Base-by-base conservation (phyloP, 176 grass and related monocot genomes). In the Guadua angustifolia region DNA sequence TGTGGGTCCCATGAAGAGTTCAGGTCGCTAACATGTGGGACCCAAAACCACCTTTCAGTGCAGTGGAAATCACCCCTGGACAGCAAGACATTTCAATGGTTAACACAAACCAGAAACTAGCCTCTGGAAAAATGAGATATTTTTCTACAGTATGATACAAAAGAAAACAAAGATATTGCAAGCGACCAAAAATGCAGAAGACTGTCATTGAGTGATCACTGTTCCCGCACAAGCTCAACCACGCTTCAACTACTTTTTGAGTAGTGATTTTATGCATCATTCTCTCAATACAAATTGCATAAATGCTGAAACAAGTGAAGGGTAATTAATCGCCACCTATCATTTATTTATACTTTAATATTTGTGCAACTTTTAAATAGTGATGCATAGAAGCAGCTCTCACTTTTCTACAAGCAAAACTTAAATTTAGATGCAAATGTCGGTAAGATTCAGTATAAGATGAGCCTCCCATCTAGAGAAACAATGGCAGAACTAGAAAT, bases 1-100 rank as follows among this genome's bases (percentile, higher is more conserved):
- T 67, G 46, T 73, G 57, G 67, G 57, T 79, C 35, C 4, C 19
- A 14, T 16, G 57, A n/a, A n/a, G n/a, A 46, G 59, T 47, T 84
- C 58, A 40, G 21, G 75, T 68, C 39, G 38, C 60, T 13, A 38
- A 8, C 39, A 29, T 21, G 47, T 38, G 39, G 24, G 59, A 2
- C 49, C 60, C 9, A 26, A n/a, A n/a, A n/a, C n/a, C n/a, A n/a
- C n/a, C n/a, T n/a, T n/a, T 66, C 15, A 21, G 52, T 9, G 1
- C 19, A n/a, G 47, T 53, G 22, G 6, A 19, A 39, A 52, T 56
- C 56, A 18, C n/a, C 66, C 36, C 18, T 15, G 38, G 8, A 32
- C 62, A 58, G 60, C 14, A 55, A 73, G 75, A 73, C 13, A 25
- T 18, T 47, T 25, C 53, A 59, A 9, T 79, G 43, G 74, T 19